Base-by-base conservation (phyloP, 768 basidiomycete species). In the Phaffia australis region DNA sequence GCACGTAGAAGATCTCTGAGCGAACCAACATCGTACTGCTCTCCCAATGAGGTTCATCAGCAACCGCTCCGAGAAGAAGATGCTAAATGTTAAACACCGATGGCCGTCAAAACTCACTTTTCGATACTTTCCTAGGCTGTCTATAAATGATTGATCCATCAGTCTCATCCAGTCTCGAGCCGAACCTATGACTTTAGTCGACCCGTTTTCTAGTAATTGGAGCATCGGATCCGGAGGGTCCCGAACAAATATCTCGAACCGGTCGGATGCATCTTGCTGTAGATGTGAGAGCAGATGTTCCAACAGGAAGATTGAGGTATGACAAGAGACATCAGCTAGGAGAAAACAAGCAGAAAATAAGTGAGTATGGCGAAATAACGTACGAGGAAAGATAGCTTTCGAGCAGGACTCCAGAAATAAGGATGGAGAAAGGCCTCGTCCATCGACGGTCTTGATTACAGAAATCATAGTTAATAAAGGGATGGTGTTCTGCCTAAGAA, bases 231-330 rank as follows among this genome's bases (percentile, higher is more conserved):
- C 89, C 65, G 84, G 85, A 0, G 93, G 92, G 57, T 94, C 92
- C 35, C 90, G 84, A 71, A 86, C 88, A 90, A 98, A 94, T 74
- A 92, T 92, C 77, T 98, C 95, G 75, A 98, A 99, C 5, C 93
- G 84, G 76, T 98, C 94, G 0, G 92, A 95, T 0, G 92, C 89
- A 70, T 98, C 95, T 76, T 94, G 93, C n/a, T 42, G 35, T 42
- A 42, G 35, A 5, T 42, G 11, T 42, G 6, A 42, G 35, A 4
- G 11, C 35, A 11, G 35, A 42, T 42, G 11, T 5, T 4, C 11
- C 35, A 42, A 11, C 6, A 42, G 35, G 6, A 42, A 11, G 11
- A 11, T 42, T 11, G 11, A 42, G 35, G 35, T 42, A 42, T 11
- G 11, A 4, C 35, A 42, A 42, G 35, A 42, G 35, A 11, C 35